phyloP scores from a whole-genome alignment of 2,329 filamentous ascomycete species.

The Paradendryphiella salina region DNA sequence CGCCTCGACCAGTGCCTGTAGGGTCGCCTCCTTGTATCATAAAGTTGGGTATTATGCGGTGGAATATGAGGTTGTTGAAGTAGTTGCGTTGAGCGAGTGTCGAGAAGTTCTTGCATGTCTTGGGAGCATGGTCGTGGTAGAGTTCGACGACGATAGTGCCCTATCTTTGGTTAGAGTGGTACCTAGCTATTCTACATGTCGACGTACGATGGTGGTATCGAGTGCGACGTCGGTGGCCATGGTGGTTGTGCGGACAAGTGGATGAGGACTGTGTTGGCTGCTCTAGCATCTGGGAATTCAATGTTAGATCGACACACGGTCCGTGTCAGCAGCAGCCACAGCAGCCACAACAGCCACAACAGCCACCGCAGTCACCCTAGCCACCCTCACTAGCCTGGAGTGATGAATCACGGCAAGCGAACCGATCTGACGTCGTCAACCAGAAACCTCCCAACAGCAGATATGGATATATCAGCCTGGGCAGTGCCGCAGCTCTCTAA shows the following conservation, averaged over 20 bases:
- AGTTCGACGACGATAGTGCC: constrained; percentile 85
- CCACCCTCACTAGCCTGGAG: constrained; percentile 21
- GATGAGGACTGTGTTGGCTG: constrained; percentile 29
- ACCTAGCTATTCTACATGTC: rapidly evolving
- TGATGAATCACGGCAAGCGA: constrained; percentile 26
- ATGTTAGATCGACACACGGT: constrained; percentile 7
- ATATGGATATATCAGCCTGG: constrained; percentile 56
- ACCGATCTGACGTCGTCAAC: constrained; percentile 4
- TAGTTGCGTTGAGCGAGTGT: constrained; percentile 81
- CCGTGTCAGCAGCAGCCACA: constrained; percentile 18
- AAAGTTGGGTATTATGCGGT: constrained; percentile 93
- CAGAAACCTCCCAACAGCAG: constrained; percentile 6
- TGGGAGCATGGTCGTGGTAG: constrained; percentile 85
- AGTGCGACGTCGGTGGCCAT: constrained; percentile 70
- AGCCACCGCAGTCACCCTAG: constrained; percentile 26
- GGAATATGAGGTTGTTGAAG: constrained; percentile 85
- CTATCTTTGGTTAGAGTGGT: constrained; percentile 51
- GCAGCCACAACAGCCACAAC: constrained; percentile 30
- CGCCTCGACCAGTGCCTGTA: constrained; percentile 88
- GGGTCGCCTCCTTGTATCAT: constrained; percentile 97
- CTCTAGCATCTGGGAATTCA: constrained; percentile 7
- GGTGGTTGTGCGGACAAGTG: constrained; percentile 15
- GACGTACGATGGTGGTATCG: constrained; percentile 60
- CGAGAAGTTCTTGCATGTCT: constrained; percentile 84
- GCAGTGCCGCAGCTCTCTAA: constrained; percentile 72